Conservation (phyloP, 2,329 filamentous ascomycete species). For the Paecilomyces fulvus region DNA sequence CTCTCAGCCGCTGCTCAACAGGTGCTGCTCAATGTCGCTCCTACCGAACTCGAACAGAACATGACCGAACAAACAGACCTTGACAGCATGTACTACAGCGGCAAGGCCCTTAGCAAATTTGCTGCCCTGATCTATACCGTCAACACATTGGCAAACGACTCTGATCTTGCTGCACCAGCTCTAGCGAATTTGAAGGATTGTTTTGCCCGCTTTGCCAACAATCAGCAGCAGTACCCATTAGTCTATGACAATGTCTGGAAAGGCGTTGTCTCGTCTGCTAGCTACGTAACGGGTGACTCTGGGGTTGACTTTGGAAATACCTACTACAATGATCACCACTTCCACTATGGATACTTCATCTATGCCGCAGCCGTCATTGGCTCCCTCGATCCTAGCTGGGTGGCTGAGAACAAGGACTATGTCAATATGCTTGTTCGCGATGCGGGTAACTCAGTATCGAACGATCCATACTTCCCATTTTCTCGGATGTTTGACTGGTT, state of each 20-base stretch:
- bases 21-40: slow-evolving; percentile 54
- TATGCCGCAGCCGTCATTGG: slow-evolving; percentile 77
- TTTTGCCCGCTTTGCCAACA: slow-evolving; percentile 58
- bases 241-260: slow-evolving; percentile 59
- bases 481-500: slow-evolving; percentile 88
- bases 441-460: slow-evolving; percentile 62
- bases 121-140: slow-evolving; percentile 59
- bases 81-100: slow-evolving; percentile 87
- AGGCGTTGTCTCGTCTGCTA: slow-evolving; percentile 68
- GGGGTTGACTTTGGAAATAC: slow-evolving; percentile 82
- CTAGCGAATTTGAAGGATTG: slow-evolving; percentile 56
- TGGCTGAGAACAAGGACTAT: slow-evolving; percentile 64
- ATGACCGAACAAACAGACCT: slow-evolving; percentile 65
- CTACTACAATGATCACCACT: slow-evolving; percentile 60
- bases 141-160: slow-evolving; percentile 54
- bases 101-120: slow-evolving; percentile 76
- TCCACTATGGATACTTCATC: slow-evolving; percentile 75
- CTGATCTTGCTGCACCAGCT: slow-evolving; percentile 48
- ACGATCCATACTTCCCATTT: slow-evolving; percentile 70
- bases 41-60: slow-evolving; percentile 67
- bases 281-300: slow-evolving; percentile 60
- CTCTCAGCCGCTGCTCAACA: slow-evolving; percentile 46
- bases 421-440: slow-evolving; percentile 81
- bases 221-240: slow-evolving; percentile 56
- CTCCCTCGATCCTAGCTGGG: slow-evolving; percentile 67